Evolutionary conservation across 768 basidiomycete genomes (phyloP), one percentile per base, ranked within the genome.

Genomic region (Candolleomyces aberdarensis): DNA sequence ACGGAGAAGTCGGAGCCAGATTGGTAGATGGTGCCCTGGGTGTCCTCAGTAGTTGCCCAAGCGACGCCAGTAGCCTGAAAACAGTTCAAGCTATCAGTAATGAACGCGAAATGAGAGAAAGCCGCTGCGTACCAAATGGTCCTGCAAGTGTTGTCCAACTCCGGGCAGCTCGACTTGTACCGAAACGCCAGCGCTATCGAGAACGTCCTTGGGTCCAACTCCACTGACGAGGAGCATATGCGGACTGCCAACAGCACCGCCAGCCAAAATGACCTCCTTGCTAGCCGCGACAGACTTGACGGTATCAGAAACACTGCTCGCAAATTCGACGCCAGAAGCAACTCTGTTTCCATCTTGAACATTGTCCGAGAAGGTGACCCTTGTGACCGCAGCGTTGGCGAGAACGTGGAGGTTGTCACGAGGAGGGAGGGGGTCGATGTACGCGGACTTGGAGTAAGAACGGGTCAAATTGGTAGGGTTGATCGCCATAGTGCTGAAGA

Each of bases 381-480:
- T 82, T 75, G 74, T 85, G 76, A 87, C 88, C 7, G 84, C 86
- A 14, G 81, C 76, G 57, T 83, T 82, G 9, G 83, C 74, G 22
- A 90, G 76, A 62, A 91, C 81, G 66, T 84, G 81, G 44, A 90
- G 79, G 67, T 90, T 90, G 22, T 78, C 59, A 48, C 87, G 82
- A 20, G 84, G 80, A 0, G 86, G 83, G 1, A 88, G 76, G 4
- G 83, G 77, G 70, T 89, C 88, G 72, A 88, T 83, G 76, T 86
- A 88, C 0, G 82, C 87, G 0, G 84, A 80, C 64, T 82, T 81
- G 40, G 87, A 77, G 74, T 89, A 88, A 3, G 85, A 87, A 48
- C 88, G 83, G 9, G 85, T 87, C 79, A 83, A 85, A 72, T 87
- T 88, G 20, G 74, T 58, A 0, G 85, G 83, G 72, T 90, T 89